These are phyloP conservation scores for Trichopus zeylanicus DNA, from an alignment of 116 monocot species.

Conservation along the genomic window DNA sequence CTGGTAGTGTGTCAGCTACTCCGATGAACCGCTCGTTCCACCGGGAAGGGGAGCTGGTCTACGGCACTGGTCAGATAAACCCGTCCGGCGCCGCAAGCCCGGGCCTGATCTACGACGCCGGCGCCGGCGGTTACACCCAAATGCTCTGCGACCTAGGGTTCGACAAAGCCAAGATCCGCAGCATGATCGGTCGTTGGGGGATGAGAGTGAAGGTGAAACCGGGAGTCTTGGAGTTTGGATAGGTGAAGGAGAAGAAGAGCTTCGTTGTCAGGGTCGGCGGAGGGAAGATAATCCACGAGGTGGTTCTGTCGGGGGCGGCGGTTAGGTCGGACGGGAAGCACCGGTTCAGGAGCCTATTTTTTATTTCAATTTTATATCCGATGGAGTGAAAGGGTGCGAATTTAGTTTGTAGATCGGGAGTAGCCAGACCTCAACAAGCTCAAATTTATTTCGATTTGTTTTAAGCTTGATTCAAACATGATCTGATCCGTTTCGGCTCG, in stretches of 20 bases:
- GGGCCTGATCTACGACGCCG: constrained; percentile 17
- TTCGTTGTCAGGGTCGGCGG: background rate
- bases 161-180: background rate
- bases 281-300: no score
- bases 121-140: constrained; percentile 4
- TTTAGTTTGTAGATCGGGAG: no score
- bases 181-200: constrained; percentile 1
- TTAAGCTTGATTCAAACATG: no score
- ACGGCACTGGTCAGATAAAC: constrained; percentile 15
- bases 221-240: background rate
- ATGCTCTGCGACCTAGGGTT: constrained; percentile 21
- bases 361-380: no score
- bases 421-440: no score
- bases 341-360: no score
- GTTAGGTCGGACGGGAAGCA: no score
- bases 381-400: no score
- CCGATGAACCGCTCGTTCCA: constrained; percentile 7
- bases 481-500: no score
- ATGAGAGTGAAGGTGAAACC: background rate
- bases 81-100: constrained; percentile 8
- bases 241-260: background rate
- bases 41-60: constrained; percentile 12
- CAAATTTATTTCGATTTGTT: no score
- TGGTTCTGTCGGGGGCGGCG: no score
- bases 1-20: constrained; percentile 4